These are phyloP conservation scores for Gymnopus androsaceus DNA, from an alignment of 1,284 basidiomycete species.

Conservation along the genomic window DNA sequence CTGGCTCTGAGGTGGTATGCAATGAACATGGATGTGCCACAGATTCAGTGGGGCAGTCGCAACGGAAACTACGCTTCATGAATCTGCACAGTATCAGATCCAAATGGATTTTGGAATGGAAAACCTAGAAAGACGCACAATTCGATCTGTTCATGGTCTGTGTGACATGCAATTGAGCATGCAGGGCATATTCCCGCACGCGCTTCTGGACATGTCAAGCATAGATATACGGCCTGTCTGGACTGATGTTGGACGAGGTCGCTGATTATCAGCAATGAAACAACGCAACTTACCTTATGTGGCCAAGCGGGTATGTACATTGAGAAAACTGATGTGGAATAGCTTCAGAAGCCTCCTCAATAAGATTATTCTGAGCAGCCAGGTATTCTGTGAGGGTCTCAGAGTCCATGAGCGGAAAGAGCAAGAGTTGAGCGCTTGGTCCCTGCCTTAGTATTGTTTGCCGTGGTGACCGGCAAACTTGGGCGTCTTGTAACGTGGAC, in stretches of 20 bases:
- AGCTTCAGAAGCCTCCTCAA: constrained; percentile 69
- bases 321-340: constrained; percentile 75
- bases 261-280: neutral
- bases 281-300: constrained; percentile 40
- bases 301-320: constrained; percentile 68
- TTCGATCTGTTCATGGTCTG: constrained; percentile 79
- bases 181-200: constrained; percentile 68
- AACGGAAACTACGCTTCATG: constrained; percentile 77
- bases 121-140: constrained; percentile 39
- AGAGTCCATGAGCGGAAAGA: neutral
- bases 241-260: constrained; percentile 10
- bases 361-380: constrained; percentile 59
- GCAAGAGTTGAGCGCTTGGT: neutral
- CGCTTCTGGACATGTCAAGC: constrained; percentile 65
- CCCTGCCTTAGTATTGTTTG: neutral
- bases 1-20: constrained; percentile 51
- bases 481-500: no score
- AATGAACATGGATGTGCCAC: constrained; percentile 64
- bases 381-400: constrained; percentile 49
- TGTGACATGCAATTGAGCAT: constrained; percentile 82
- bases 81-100: constrained; percentile 42
- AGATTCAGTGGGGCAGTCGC: constrained; percentile 74
- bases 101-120: neutral
- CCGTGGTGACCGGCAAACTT: no score
- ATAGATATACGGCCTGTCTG: constrained; percentile 76